Percentiles rank a stretch among this genome's conserved stretches.
Conservation (phyloP, 106 monocot species). For the Xerophyta viscosa region DNA sequence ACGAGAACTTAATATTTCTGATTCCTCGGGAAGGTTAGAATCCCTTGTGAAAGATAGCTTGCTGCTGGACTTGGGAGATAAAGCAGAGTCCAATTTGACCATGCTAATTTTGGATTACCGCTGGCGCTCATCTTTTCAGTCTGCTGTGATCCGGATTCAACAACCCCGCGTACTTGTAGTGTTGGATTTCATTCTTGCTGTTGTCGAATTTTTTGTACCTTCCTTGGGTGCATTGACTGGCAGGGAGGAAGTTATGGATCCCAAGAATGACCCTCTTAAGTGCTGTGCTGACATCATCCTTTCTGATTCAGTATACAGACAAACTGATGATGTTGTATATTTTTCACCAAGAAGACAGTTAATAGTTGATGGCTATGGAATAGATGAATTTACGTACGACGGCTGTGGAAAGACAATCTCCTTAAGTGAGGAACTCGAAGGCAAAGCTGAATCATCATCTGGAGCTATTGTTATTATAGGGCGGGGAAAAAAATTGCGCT, state of each 20-base stretch:
- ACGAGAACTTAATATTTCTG: constrained; percentile 7
- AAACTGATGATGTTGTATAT: constrained; percentile 44
- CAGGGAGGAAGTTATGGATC: constrained; percentile 65
- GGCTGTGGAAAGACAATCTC: constrained; percentile 77
- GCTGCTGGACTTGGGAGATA: constrained; percentile 4
- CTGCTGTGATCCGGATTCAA: constrained; percentile 78
- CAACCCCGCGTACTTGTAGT: constrained; percentile 91
- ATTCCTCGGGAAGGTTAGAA: constrained; percentile 5
- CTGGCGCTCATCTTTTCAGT: constrained; percentile 75
- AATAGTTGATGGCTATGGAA: constrained; percentile 68
- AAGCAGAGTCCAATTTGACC: constrained; percentile 52
- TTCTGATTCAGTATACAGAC: constrained; percentile 49
- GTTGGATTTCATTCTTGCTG: constrained; percentile 85
- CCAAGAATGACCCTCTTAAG: constrained; percentile 75
- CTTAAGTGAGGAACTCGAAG: constrained; percentile 57
- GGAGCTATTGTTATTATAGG: constrained; percentile 73
- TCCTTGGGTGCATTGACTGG: constrained; percentile 65
- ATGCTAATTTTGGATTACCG: constrained; percentile 91
- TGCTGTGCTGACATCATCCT: constrained; percentile 61
- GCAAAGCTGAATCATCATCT: constrained; percentile 26
- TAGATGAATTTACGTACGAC: constrained; percentile 83
- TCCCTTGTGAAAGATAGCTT: constrained; percentile 5
- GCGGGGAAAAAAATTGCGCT: constrained; percentile 73
- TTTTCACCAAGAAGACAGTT: constrained; percentile 77
- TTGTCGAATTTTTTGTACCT: constrained; percentile 91